Conservation (phyloP, 1,284 basidiomycete species). For the Malassezia yamatoensis region DNA sequence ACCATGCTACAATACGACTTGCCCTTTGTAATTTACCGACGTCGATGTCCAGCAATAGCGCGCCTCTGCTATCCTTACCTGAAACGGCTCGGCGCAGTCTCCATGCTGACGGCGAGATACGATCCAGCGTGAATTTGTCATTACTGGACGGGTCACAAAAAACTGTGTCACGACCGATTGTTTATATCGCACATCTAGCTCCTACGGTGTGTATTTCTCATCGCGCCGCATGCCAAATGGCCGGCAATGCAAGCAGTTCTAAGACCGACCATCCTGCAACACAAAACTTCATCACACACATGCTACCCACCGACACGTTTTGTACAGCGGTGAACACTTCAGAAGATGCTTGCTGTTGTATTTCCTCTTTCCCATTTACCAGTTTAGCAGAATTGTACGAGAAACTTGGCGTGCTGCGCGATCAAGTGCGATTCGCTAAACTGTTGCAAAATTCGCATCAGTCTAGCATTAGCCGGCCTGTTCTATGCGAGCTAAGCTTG, state of each 20-base stretch:
- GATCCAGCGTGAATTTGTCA: not conserved
- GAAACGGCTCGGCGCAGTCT: not conserved
- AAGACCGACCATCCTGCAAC: not conserved
- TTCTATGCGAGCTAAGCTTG: too few relatives aligned
- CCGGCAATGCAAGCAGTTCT: not conserved
- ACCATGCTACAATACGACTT: conserved; percentile 7
- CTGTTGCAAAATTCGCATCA: not conserved
- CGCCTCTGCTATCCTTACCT: not conserved
- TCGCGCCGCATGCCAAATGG: not conserved
- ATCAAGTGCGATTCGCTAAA: not conserved
- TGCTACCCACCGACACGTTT: not conserved
- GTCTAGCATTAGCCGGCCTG: too few relatives aligned
- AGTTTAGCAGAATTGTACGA: conserved; percentile 7
- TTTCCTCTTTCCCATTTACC: not conserved
- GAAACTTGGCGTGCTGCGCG: conserved; percentile 6
- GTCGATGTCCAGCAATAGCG: not conserved
- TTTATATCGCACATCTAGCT: conserved; percentile 1
- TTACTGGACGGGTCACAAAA: too few relatives aligned
- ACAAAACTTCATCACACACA: not conserved
- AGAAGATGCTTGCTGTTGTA: too few relatives aligned
- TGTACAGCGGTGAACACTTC: not conserved
- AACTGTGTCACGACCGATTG: not conserved
- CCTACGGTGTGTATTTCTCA: conserved; percentile 9
- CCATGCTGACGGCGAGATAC: not conserved
- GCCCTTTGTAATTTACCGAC: conserved; percentile 3